These are phyloP conservation scores for Trametes villosa DNA, from an alignment of 768 basidiomycete species.

Conservation along the genomic window DNA sequence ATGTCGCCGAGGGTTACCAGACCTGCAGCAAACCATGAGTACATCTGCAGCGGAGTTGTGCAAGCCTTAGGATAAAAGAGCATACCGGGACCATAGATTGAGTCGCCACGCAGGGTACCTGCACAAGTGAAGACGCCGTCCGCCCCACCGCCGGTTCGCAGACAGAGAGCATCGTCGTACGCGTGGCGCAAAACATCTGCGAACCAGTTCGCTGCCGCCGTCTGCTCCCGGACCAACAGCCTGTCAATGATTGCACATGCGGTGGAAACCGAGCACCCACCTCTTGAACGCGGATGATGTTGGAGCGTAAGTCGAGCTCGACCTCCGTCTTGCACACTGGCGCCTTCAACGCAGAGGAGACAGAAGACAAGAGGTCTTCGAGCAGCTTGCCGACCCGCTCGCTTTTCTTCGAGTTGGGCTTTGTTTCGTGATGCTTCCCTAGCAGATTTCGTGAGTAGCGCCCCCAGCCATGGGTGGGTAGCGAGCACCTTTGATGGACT, in stretches of 20 bases:
- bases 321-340: constrained; percentile 76
- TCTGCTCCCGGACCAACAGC: constrained; percentile 43
- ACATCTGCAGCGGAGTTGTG: neutral
- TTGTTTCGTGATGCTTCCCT: constrained; percentile 72
- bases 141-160: constrained; percentile 63
- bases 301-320: constrained; percentile 73
- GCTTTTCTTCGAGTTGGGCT: constrained; percentile 51
- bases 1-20: constrained; percentile 83
- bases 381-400: constrained; percentile 60
- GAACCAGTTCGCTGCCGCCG: constrained; percentile 79
- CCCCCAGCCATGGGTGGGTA: neutral
- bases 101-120: constrained; percentile 86
- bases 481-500: constrained; percentile 56
- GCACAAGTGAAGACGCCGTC: constrained; percentile 84
- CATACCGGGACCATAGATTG: constrained; percentile 79
- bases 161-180: constrained; percentile 71
- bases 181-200: constrained; percentile 83
- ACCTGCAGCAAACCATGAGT: constrained; percentile 43
- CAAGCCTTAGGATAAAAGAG: neutral
- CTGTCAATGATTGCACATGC: neutral
- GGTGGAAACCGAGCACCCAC: constrained; percentile 39
- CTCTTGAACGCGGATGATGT: constrained; percentile 75
- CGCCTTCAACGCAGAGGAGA: constrained; percentile 69
- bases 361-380: constrained; percentile 64
- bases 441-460: neutral